Conservation (phyloP, 257 asterid species). For the Petunia axillaris region DNA sequence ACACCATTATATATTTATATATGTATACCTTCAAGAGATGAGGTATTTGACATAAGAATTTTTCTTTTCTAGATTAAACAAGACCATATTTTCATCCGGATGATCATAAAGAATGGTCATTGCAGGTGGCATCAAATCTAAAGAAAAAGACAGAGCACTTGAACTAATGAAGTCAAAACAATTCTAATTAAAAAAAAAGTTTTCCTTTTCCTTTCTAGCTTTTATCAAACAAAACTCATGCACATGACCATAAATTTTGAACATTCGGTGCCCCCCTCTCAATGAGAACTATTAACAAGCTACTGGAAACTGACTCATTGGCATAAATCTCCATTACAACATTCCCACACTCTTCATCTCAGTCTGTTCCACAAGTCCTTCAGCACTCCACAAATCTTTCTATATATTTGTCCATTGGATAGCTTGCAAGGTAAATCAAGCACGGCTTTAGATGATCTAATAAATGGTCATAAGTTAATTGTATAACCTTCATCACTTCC, state of each 20-base stretch:
- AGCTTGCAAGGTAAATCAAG: conserved; percentile 39
- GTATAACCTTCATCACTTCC: conserved; percentile 27
- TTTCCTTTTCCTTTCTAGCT: conserved; percentile 22
- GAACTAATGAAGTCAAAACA: not conserved
- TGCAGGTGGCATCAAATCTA: not conserved
- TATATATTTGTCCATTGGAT: conserved; percentile 29
- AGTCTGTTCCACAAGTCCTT: conserved; percentile 37
- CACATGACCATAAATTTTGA: conserved; percentile 33
- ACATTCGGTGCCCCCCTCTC: conserved; percentile 25
- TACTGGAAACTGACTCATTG: conserved; percentile 30
- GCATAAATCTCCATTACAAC: conserved; percentile 31
- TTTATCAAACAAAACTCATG: conserved; percentile 29
- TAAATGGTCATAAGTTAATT: conserved; percentile 37
- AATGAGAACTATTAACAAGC: conserved; percentile 29
- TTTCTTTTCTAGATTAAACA: not conserved
- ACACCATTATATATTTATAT: no score
- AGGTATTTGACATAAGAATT: conserved; percentile 8
- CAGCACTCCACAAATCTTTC: conserved; percentile 38
- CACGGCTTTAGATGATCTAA: conserved; percentile 38
- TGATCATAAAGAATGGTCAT: not conserved
- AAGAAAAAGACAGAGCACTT: not conserved
- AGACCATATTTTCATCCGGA: no score
- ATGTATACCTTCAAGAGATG: not conserved
- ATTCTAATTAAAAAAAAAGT: no score
- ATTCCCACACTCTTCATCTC: not conserved